phyloP scores from a whole-genome alignment of 2,329 filamentous ascomycete species.

The Scedosporium dehoogii region DNA sequence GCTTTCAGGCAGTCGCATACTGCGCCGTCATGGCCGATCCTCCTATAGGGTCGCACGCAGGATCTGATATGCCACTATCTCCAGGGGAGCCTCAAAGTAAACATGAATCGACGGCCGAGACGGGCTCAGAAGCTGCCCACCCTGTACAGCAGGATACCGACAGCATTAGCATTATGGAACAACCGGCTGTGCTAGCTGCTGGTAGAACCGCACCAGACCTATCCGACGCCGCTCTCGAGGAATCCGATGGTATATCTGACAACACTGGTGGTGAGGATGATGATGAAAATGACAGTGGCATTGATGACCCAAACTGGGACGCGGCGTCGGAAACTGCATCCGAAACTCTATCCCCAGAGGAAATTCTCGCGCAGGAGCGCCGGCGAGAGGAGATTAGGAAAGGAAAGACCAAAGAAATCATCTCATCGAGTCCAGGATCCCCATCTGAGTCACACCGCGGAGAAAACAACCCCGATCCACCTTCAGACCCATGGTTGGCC shows the following conservation, averaged over 20 bases:
- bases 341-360: background rate
- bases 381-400: slow-evolving; percentile 4
- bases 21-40: background rate
- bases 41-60: background rate
- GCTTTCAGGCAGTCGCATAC: background rate
- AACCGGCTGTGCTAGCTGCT: background rate
- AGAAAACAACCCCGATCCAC: background rate
- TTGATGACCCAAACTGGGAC: background rate
- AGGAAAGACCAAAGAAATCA: background rate
- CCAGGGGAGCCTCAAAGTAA: background rate
- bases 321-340: background rate
- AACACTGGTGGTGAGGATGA: background rate
- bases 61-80: background rate
- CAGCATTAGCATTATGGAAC: background rate
- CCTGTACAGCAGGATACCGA: background rate
- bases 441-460: background rate
- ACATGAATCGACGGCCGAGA: background rate
- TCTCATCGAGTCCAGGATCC: background rate
- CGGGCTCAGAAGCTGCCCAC: background rate
- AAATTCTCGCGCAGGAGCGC: background rate
- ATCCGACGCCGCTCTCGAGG: background rate
- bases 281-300: background rate
- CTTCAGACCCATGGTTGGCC: background rate
- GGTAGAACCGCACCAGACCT: background rate
- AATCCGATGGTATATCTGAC: background rate